Base-by-base conservation (phyloP, 441 rosid genomes). In the Capsella rubella region DNA sequence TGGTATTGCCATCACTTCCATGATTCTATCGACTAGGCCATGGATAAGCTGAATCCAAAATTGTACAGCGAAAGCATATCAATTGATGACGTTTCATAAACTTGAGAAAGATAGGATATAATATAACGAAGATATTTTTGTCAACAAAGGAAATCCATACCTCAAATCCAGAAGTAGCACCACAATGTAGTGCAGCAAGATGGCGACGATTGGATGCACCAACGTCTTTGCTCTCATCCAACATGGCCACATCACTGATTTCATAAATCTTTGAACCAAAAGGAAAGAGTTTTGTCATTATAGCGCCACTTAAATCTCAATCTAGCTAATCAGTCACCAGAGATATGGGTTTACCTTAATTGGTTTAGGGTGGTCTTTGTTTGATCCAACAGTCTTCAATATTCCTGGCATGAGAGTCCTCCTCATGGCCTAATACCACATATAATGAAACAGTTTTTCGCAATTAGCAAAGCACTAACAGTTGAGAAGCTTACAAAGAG, bases 101-200 rank as follows among this genome's bases (percentile, higher is more conserved):
- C 34, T 32, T 18, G 32, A 45, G 6, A 8, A 49, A 16, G 25
- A 16, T n/a, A n/a, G 5, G 51, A 6, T 55, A 21, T 21, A 21
- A 34, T n/a, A 63, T 45, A 63, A n/a, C 5, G 16, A 16, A 39
- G 42, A 27, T 45, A 8, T 6, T 8, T n/a, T 8, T 11, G 52
- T 7, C 8, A 15, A 35, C 14, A 31, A 51, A 25, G 28, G 28
- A 21, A 34, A 55, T 53, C 27, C n/a, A 47, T 85, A 95, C 97
- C 99, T 95, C 99, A 83, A 95, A 95, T 74, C 97, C 98, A 31
- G 99, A 93, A 84, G 82, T 89, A 64, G 93, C 87, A 69, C 98
- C 97, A 75, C 99, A 95, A 68, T 91, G 84, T 52, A 93, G 77
- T 54, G 97, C 99, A 64, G 87, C 88, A 27, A 91, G 88, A 67